These are phyloP conservation scores for Leishmania martiniquensis DNA, from an alignment of 208 protist genomes.

Conservation along the genomic window DNA sequence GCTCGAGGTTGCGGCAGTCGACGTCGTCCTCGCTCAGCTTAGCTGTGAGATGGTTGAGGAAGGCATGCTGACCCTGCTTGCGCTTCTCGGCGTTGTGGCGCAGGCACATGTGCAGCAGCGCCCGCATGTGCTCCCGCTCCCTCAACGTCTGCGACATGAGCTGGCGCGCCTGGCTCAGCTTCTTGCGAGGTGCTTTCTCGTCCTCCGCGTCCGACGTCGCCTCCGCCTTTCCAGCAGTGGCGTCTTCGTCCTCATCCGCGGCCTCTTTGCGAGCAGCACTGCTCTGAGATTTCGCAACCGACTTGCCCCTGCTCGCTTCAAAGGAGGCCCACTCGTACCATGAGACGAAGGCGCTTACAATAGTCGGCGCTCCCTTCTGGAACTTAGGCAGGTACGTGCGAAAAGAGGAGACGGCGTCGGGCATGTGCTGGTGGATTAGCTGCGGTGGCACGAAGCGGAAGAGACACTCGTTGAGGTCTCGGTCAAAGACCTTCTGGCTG, in stretches of 20 bases:
- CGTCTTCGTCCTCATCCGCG: conserved; percentile 12
- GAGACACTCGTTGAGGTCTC: conserved; percentile 58
- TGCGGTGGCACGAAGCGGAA: conserved; percentile 77
- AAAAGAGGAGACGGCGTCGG: conserved; percentile 58
- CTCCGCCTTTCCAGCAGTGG: conserved; percentile 31
- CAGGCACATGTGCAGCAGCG: conserved; percentile 85
- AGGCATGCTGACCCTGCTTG: conserved; percentile 79
- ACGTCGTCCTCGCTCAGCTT: conserved; percentile 67
- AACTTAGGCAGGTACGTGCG: conserved; percentile 81
- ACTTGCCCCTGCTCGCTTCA: conserved; percentile 65
- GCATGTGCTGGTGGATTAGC: conserved; percentile 83
- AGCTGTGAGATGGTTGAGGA: conserved; percentile 82
- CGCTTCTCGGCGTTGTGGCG: conserved; percentile 78
- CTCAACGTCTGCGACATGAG: conserved; percentile 71
- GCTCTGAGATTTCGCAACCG: conserved; percentile 24
- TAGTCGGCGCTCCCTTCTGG: conserved; percentile 50
- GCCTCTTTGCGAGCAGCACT: conserved; percentile 1
- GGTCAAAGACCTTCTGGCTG: conserved; percentile 47
- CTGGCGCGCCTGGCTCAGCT: conserved; percentile 50
- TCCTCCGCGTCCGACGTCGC: background rate
- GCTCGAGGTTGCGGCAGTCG: conserved; percentile 67
- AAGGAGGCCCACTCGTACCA: conserved; percentile 90
- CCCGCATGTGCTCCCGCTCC: conserved; percentile 82
- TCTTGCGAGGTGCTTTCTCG: conserved; percentile 30
- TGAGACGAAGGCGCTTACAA: conserved; percentile 60